Conservation (phyloP, 2,329 filamentous ascomycete genomes). For the Venturiaceae sp. region DNA sequence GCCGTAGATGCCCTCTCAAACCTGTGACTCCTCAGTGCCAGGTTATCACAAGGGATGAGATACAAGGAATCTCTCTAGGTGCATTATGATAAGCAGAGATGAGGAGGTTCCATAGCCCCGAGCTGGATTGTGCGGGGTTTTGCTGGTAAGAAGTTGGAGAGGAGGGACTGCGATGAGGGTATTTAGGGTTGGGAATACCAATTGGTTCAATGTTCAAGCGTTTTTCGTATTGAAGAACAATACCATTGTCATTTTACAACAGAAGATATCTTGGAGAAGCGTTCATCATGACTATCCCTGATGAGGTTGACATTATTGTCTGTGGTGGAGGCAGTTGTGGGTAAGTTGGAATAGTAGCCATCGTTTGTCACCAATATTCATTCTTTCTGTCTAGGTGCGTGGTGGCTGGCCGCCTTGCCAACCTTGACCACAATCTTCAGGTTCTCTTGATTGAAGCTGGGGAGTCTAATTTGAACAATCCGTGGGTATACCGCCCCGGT, state of each 20-base stretch:
- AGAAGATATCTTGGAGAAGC: no score
- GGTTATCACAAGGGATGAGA: neutral
- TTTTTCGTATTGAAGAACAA: neutral
- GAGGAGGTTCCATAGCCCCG: constrained; percentile 10
- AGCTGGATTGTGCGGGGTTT: constrained; percentile 8
- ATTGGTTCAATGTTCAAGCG: neutral
- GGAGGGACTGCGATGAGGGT: neutral
- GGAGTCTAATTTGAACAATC: constrained; percentile 67
- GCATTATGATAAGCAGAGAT: constrained; percentile 3
- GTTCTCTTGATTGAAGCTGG: constrained; percentile 63
- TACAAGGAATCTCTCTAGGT: neutral
- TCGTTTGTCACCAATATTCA: no score
- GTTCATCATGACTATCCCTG: constrained; percentile 50
- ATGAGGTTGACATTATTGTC: constrained; percentile 75
- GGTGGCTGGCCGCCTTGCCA: constrained; percentile 52
- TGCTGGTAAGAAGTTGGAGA: constrained; percentile 2
- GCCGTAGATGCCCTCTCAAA: neutral
- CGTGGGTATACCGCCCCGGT: constrained; percentile 34
- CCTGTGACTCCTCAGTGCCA: neutral
- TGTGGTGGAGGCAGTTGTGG: constrained; percentile 64
- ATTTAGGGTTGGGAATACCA: neutral
- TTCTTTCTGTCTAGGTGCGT: constrained; percentile 32
- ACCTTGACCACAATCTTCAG: constrained; percentile 63
- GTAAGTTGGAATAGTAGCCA: no score
- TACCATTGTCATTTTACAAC: neutral